Base-by-base conservation (phyloP, 2,329 filamentous ascomycete species). In the Ceratocystis destructans region DNA sequence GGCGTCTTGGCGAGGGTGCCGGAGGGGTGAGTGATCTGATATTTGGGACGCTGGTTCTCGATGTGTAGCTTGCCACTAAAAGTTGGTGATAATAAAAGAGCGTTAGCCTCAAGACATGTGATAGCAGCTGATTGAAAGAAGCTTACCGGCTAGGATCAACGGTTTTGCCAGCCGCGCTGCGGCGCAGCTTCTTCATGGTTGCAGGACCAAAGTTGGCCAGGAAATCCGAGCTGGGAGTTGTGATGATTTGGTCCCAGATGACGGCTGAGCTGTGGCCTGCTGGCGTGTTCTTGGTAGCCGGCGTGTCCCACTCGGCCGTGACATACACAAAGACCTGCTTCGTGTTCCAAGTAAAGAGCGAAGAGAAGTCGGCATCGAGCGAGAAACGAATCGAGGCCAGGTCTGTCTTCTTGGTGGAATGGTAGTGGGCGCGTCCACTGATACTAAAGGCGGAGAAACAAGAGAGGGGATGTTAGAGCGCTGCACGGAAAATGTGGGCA, bases 321-420 rank as follows among this genome's bases (percentile, higher is more conserved):
- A 99, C 86, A 79, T 96, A 99, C 75, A 96, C 86, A 78, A 97
- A 99, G 72, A 99, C 79, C 78, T 97, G 90, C 77, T 99, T 99
- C 22, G 95, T 99, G 81, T 99, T 99, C 94, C 93, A 99, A 73
- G 89, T 96, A 83, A 97, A 97, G 71, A 99, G 89, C 55, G 87
- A 87, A 68, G 86, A 88, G 68, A 99, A 83, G 78, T 99, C 93
- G 64, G 92, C 88, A 73, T 96, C 88, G 68, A 99, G 83, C 72
- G 92, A 89, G 81, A 99, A 99, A 75, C 87, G 88, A 74, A 99
- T 87, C 74, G 94, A 86, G 71, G 93, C 94, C 76, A 96, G 97
- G 77, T 99, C 94, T 77, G 97, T 92, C 76, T 89, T 90, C 76
- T 94, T 95, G 64, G 83, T 80, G 70, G 87, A 89, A 80, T 97